phyloP scores from a whole-genome alignment of 2,329 filamentous ascomycete species.

The Stachybotrys chartarum region DNA sequence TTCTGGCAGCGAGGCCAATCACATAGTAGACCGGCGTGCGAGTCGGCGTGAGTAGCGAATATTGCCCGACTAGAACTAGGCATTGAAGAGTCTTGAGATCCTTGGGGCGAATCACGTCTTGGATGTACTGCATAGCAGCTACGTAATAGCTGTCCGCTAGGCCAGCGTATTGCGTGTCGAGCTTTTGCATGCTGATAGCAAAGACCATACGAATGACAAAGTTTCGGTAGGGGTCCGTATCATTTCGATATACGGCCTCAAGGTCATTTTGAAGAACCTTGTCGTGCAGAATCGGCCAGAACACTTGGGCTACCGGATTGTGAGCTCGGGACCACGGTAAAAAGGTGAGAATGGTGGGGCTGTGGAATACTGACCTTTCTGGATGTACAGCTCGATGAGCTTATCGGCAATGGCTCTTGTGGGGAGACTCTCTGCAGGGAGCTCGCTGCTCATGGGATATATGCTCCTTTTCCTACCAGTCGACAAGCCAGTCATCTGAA shows the following conservation, averaged over 20 bases:
- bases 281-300: constrained; percentile 84
- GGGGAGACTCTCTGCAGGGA: constrained; percentile 70
- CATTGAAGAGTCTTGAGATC: constrained; percentile 88
- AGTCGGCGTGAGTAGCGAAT: constrained; percentile 87
- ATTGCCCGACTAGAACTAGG: constrained; percentile 78
- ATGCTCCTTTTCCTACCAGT: constrained; percentile 71
- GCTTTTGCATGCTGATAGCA: constrained; percentile 88
- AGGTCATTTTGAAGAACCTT: constrained; percentile 68
- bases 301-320: constrained; percentile 63
- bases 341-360: neutral
- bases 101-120: constrained; percentile 78
- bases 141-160: constrained; percentile 93
- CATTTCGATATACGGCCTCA: constrained; percentile 72
- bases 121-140: constrained; percentile 76
- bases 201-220: constrained; percentile 88
- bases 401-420: constrained; percentile 66
- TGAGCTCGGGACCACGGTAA: neutral
- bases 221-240: constrained; percentile 72
- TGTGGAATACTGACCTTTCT: constrained; percentile 55
- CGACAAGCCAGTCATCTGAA: constrained; percentile 37
- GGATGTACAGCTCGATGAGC: constrained; percentile 77
- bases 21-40: constrained; percentile 91
- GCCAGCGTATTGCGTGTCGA: constrained; percentile 84
- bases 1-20: constrained; percentile 76
- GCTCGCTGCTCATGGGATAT: constrained; percentile 83